A percentile compares a stretch with the other conserved stretches of the same genome.
These are phyloP conservation scores for Pedinophyceae sp. DNA, from an alignment of 139 green algal species.

Conservation along the genomic window DNA sequence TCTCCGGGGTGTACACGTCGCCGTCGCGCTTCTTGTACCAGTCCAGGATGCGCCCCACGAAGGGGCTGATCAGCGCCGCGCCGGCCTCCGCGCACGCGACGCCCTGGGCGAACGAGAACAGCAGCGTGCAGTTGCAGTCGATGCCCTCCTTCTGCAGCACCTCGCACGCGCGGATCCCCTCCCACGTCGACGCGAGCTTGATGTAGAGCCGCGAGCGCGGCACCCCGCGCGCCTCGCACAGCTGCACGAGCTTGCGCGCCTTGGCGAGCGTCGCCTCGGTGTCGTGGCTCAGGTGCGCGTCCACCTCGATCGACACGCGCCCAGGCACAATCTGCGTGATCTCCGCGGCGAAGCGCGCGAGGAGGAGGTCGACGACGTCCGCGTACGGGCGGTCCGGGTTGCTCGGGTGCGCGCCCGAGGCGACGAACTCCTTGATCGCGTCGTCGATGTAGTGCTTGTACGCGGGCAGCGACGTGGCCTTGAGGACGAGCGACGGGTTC, in stretches of 20 bases:
- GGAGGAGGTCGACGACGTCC: slow-evolving; percentile 48
- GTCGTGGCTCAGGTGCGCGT: slow-evolving; percentile 44
- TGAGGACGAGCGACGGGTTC: slow-evolving; percentile 64
- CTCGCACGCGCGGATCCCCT: slow-evolving; percentile 67
- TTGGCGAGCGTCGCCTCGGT: slow-evolving; percentile 52
- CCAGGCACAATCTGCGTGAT: slow-evolving; percentile 64
- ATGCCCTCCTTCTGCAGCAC: slow-evolving; percentile 64
- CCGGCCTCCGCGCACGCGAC: slow-evolving; percentile 62
- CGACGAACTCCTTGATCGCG: not conserved
- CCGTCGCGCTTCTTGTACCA: slow-evolving; percentile 47
- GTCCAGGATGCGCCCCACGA: slow-evolving; percentile 85
- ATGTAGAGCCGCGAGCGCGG: slow-evolving; percentile 32
- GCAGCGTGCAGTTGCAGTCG: slow-evolving; percentile 78
- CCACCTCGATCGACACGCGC: slow-evolving; percentile 56
- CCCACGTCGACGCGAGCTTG: slow-evolving; percentile 72
- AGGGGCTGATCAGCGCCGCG: slow-evolving; percentile 68
- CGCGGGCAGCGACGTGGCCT: slow-evolving; percentile 39
- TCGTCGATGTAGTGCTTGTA: slow-evolving; percentile 7
- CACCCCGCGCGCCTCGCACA: slow-evolving; percentile 40
- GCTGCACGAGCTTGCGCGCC: slow-evolving; percentile 45
- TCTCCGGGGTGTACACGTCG: slow-evolving; percentile 35
- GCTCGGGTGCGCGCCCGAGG: not conserved
- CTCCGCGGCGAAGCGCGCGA: slow-evolving; percentile 51
- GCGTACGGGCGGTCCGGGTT: slow-evolving; percentile 20
- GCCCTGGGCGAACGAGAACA: slow-evolving; percentile 77